These are phyloP conservation scores for Sphagnum contortum DNA, from an alignment of 225 moss, liverwort and hornwort species.

Conservation along the genomic window DNA sequence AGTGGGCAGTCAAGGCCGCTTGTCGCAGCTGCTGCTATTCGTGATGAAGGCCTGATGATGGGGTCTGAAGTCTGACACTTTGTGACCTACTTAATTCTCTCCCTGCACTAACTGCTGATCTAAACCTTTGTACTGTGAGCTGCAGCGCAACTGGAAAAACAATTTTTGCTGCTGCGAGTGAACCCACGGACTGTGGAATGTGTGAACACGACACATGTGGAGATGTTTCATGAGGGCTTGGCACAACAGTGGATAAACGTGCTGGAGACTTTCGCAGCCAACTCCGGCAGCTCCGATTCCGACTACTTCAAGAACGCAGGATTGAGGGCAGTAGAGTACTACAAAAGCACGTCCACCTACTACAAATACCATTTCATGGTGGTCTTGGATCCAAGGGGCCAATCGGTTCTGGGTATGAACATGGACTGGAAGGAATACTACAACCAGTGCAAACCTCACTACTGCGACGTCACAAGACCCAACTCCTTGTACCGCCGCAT, in stretches of 20 bases:
- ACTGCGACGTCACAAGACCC: conserved; percentile 2
- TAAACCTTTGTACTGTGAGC: no score
- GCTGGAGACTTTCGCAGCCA: background rate
- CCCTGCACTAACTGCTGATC: no score
- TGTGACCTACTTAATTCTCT: no score
- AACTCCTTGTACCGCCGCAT: background rate
- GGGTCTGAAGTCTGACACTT: no score
- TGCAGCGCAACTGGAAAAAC: background rate
- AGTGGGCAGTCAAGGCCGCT: no score
- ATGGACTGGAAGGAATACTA: conserved; percentile 1
- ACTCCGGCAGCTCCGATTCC: background rate
- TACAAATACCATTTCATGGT: background rate
- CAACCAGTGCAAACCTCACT: conserved; percentile 3
- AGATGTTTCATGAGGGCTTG: background rate
- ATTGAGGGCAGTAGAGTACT: background rate
- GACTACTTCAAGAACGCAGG: background rate
- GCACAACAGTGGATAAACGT: background rate
- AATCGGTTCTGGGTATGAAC: background rate
- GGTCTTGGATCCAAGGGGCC: background rate
- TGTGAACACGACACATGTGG: background rate
- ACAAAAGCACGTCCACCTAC: background rate
- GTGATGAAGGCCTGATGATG: no score
- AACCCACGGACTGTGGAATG: background rate
- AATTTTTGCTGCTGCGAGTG: background rate
- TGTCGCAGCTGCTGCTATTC: no score